Base-by-base conservation (phyloP, 768 basidiomycete species). In the Cystofilobasidium ferigula region DNA sequence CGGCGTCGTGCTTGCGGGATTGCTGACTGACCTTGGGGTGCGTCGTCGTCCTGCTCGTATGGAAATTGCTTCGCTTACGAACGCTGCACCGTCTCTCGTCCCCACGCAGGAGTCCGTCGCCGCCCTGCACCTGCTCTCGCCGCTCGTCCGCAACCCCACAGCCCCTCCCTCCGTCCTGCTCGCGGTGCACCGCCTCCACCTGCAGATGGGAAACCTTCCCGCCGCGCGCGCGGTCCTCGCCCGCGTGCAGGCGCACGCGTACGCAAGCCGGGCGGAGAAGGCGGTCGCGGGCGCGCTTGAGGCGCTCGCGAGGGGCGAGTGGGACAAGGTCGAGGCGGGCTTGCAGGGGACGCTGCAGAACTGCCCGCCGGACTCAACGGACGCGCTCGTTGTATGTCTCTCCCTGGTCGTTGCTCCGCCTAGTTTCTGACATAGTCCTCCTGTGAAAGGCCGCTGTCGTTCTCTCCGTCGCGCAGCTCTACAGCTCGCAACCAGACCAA, bases 11-110 rank as follows among this genome's bases (percentile, higher is more conserved):
- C 42, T 67, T 16, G 58, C 58, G 6, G 60, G 58, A 0, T 34
- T 43, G 6, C 56, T 67, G 30, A 40, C 57, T 4, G 60, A 67
- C 20, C 22, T 56, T 12, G 65, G 65, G 9, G 65, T 67, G 42
- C 40, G 64, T 47, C n/a, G 12, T 20, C 26, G 4, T n/a, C 32
- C 24, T 38, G 22, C 20, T 9, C 1, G 12, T 10, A n/a, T 22
- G 7, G 4, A 4, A 18, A 28, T 10, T 12, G 0, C 20, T 57
- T 24, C 16, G 56, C 5, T 2, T 24, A 10, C 26, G 6, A 6
- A 18, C 32, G 26, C 51, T 57, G 64, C 60, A 20, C 48, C 30
- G 26, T 4, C 9, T 14, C 3, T 36, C 10, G 1, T 13, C 35
- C 24, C 28, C 9, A 18, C 34, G 1, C 48, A 67, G 65, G 65